These are phyloP conservation scores for Colletotrichum aenigma DNA, from an alignment of 2,329 filamentous ascomycete species.

Conservation along the genomic window DNA sequence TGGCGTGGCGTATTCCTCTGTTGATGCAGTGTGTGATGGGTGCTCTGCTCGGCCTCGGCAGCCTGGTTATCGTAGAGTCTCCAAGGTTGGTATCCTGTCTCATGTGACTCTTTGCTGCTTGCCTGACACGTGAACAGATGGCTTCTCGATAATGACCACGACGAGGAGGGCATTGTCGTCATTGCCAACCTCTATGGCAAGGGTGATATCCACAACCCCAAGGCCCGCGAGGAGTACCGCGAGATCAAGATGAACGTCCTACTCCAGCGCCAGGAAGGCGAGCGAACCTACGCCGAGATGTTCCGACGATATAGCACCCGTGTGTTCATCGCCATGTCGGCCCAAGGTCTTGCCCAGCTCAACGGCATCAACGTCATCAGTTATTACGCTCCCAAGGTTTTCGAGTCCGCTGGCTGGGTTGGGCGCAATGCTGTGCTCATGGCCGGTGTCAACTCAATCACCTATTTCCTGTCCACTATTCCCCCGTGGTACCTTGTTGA, in stretches of 20 bases:
- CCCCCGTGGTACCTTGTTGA: conserved; percentile 98
- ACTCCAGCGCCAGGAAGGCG: conserved; percentile 90
- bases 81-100: conserved; percentile 68
- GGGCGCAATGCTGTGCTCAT: conserved; percentile 92
- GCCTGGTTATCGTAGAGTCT: conserved; percentile 93
- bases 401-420: conserved; percentile 95
- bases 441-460: conserved; percentile 93
- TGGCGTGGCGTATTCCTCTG: conserved; percentile 90
- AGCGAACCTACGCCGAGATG: conserved; percentile 91
- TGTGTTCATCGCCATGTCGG: conserved; percentile 98
- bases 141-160: conserved; percentile 96
- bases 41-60: conserved; percentile 80
- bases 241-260: conserved; percentile 99
- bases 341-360: conserved; percentile 91
- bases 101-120: not conserved
- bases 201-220: conserved; percentile 91
- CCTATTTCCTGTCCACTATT: conserved; percentile 89
- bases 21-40: conserved; percentile 97
- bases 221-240: conserved; percentile 93
- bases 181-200: conserved; percentile 97
- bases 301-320: conserved; percentile 90
- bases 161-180: conserved; percentile 97
- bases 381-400: conserved; percentile 96
- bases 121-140: conserved; percentile 61
- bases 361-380: conserved; percentile 99